Percentiles rank a stretch among this genome's conserved stretches.
These are phyloP conservation scores for Trametes hirsuta DNA, from an alignment of 1,284 basidiomycete species.

Conservation along the genomic window DNA sequence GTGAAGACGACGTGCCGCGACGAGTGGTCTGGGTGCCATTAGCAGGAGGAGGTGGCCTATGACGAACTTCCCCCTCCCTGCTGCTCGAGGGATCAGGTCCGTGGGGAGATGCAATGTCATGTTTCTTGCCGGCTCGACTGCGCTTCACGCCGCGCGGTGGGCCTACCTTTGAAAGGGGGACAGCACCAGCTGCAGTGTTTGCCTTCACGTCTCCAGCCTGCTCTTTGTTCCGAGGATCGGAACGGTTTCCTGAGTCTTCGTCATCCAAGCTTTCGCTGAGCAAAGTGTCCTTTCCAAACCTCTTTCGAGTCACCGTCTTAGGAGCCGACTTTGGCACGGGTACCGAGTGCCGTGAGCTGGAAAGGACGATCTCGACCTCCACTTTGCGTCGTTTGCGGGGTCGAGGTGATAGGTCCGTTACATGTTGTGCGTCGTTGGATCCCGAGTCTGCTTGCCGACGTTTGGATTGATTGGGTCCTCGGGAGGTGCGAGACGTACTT, in stretches of 20 bases:
- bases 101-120: neutral
- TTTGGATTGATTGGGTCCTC: neutral
- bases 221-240: too few species aligned
- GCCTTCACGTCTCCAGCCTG: neutral
- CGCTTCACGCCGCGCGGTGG: conserved; percentile 26
- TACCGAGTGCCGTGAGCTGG: neutral
- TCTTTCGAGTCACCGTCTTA: neutral
- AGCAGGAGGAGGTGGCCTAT: too few species aligned
- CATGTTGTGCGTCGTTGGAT: neutral
- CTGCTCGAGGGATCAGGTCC: neutral
- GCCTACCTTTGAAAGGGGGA: conserved; percentile 19
- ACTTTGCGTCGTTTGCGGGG: conserved; percentile 23
- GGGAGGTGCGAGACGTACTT: neutral
- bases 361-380: conserved; percentile 11
- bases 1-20: too few species aligned
- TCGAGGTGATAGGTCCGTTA: neutral
- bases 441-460: neutral
- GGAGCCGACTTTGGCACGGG: neutral
- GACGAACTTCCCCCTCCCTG: too few species aligned
- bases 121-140: conserved; percentile 2
- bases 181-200: neutral
- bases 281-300: neutral
- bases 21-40: too few species aligned
- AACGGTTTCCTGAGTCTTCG: neutral
- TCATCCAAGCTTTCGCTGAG: neutral